Percentiles rank a stretch among this genome's conserved stretches.
These are phyloP conservation scores for Lachnellula occidentalis DNA, from an alignment of 2,329 filamentous ascomycete genomes.

Conservation along the genomic window DNA sequence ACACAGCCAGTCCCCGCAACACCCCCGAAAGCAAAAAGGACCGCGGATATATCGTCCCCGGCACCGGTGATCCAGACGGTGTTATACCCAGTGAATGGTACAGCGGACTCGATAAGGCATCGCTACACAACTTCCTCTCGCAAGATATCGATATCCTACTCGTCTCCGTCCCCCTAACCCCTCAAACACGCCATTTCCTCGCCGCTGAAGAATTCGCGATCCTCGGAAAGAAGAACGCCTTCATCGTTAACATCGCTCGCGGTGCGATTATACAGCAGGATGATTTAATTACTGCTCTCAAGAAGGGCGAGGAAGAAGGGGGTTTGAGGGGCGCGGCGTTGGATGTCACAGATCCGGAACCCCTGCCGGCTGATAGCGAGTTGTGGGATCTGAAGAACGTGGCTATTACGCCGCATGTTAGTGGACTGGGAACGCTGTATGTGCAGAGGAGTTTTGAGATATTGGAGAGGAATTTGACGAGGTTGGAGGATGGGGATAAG, in stretches of 20 bases:
- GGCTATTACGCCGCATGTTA: constrained; percentile 61
- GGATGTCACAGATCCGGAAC: constrained; percentile 66
- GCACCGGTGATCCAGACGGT: constrained; percentile 42
- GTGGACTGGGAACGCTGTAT: constrained; percentile 49
- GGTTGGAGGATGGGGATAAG: constrained; percentile 44
- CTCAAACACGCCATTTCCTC: constrained; percentile 35
- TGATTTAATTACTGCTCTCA: constrained; percentile 51
- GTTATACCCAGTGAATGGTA: constrained; percentile 34
- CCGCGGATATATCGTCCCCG: constrained; percentile 56
- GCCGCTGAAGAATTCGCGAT: constrained; percentile 35
- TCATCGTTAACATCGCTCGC: constrained; percentile 59
- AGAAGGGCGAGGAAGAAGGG: constrained; percentile 32
- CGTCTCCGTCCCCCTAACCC: constrained; percentile 34
- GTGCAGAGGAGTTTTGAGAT: constrained; percentile 51
- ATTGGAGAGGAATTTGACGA: constrained; percentile 50
- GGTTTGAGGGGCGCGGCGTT: constrained; percentile 56
- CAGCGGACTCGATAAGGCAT: constrained; percentile 29
- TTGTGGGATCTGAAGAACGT: constrained; percentile 59
- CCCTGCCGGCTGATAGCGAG: constrained; percentile 52
- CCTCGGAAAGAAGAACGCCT: constrained; percentile 38
- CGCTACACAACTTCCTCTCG: constrained; percentile 32
- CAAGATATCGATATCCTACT: constrained; percentile 35
- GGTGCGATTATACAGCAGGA: constrained; percentile 56
- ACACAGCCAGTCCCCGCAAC: constrained; percentile 54
- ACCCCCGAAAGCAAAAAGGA: constrained; percentile 54